Conservation (phyloP, 2,329 filamentous ascomycete species). For the Penicillium thymicola region DNA sequence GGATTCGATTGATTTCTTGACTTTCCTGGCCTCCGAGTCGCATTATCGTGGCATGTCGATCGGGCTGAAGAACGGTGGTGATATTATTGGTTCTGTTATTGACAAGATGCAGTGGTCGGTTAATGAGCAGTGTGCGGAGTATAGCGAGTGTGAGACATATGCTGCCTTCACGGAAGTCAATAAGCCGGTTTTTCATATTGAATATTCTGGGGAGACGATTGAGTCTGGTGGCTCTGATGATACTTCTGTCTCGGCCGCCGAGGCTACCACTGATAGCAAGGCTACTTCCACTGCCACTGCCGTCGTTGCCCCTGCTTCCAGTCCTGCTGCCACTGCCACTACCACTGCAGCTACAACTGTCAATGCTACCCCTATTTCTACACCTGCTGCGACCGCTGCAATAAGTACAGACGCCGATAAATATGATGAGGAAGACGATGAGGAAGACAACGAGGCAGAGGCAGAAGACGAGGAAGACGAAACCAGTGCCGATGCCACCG, state of each 20-base stretch:
- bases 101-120: conserved; percentile 62
- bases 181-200: conserved; percentile 71
- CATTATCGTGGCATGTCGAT: conserved; percentile 55
- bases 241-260: not conserved
- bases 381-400: not conserved
- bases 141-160: conserved; percentile 59
- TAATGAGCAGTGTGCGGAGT: conserved; percentile 66
- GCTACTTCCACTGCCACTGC: not conserved
- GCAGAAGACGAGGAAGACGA: not conserved
- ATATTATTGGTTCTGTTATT: conserved; percentile 54
- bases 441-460: conserved; percentile 4
- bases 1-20: conserved; percentile 59
- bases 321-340: not conserved
- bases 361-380: not conserved
- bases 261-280: not conserved
- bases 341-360: not conserved
- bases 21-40: conserved; percentile 58
- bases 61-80: conserved; percentile 67
- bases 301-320: not conserved
- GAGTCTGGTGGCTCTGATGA: not conserved
- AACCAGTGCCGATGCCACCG: too few species aligned
- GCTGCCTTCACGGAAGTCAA: conserved; percentile 55
- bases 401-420: conserved; percentile 12
- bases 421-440: conserved; percentile 28
- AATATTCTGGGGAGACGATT: conserved; percentile 52